These are phyloP conservation scores for Xylaria castorea DNA, from an alignment of 495 filamentous ascomycete genomes.

Conservation along the genomic window DNA sequence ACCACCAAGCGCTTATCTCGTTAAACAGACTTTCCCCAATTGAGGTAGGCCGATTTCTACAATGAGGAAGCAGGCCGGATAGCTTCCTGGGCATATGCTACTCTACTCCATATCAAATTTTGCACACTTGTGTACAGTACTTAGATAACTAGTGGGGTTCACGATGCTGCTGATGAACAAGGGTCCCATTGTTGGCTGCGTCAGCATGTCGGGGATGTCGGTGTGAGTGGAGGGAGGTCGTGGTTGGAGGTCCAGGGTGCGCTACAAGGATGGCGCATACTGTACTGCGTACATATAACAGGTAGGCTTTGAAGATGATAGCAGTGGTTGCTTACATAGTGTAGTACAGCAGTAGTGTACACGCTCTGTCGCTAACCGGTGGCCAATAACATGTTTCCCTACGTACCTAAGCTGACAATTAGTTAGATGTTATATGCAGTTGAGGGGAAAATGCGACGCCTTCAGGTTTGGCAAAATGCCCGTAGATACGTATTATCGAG, in stretches of 20 bases:
- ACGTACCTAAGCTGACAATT: background rate
- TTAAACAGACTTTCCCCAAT: background rate
- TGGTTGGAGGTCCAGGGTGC: background rate
- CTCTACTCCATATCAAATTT: background rate
- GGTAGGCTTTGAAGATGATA: background rate
- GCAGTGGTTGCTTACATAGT: background rate
- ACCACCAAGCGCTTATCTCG: background rate
- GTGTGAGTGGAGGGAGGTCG: background rate
- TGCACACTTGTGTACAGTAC: background rate
- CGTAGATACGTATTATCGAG: background rate
- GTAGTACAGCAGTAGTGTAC: too few relatives aligned
- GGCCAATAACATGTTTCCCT: background rate
- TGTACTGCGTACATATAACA: too few relatives aligned
- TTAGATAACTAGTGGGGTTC: background rate
- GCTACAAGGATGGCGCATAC: background rate
- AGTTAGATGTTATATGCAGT: background rate
- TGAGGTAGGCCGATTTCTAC: background rate
- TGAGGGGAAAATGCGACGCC: background rate
- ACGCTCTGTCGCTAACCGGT: background rate
- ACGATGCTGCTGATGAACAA: background rate
- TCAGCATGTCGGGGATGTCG: background rate
- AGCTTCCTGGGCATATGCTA: background rate
- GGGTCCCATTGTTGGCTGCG: slow-evolving; percentile 8
- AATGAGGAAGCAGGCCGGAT: background rate
- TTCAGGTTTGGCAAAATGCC: background rate